A percentile compares a stretch with the other conserved stretches of the same genome.
Conservation (phyloP, 192 early-diverging fungal species). For the Coemansia sp. region DNA sequence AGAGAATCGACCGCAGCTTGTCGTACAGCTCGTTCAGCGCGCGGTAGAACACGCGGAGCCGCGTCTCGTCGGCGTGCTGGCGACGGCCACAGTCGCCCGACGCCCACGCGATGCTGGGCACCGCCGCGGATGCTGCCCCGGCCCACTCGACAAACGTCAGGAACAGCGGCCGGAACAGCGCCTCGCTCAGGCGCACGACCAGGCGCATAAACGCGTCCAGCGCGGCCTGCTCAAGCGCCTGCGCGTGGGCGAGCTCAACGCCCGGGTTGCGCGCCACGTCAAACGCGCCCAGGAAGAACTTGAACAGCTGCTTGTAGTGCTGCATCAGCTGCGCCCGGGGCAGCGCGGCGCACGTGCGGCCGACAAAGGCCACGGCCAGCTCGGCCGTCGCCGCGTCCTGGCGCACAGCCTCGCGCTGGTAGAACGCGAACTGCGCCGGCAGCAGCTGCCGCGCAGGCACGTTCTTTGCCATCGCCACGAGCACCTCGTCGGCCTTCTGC, state of each 20-base stretch:
- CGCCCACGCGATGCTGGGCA: constrained; percentile 36
- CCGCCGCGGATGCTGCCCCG: constrained; percentile 7
- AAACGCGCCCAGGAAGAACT: constrained; percentile 76
- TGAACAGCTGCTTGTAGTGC: constrained; percentile 78
- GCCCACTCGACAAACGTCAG: constrained; percentile 68
- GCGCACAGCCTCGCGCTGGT: constrained; percentile 56
- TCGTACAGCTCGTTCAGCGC: constrained; percentile 35
- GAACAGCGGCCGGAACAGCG: constrained; percentile 91
- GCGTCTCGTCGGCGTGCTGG: constrained; percentile 29
- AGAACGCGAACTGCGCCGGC: constrained; percentile 43
- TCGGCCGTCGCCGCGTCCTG: constrained; percentile 54
- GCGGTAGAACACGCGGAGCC: constrained; percentile 45
- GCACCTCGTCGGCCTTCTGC: constrained; percentile 19
- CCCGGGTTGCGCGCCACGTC: constrained; percentile 53
- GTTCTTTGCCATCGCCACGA: constrained; percentile 25
- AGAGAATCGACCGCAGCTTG: constrained; percentile 61
- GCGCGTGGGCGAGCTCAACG: constrained; percentile 39
- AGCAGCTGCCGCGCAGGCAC: constrained; percentile 47
- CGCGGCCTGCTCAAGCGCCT: constrained; percentile 64
- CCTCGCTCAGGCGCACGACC: constrained; percentile 91
- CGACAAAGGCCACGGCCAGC: constrained; percentile 52
- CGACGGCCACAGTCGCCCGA: constrained; percentile 36
- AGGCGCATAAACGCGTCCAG: constrained; percentile 77
- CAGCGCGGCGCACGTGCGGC: constrained; percentile 64
- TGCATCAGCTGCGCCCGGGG: constrained; percentile 62